These are phyloP conservation scores for Ogataea degrootiae DNA, from an alignment of 805 yeast species.

Conservation along the genomic window DNA sequence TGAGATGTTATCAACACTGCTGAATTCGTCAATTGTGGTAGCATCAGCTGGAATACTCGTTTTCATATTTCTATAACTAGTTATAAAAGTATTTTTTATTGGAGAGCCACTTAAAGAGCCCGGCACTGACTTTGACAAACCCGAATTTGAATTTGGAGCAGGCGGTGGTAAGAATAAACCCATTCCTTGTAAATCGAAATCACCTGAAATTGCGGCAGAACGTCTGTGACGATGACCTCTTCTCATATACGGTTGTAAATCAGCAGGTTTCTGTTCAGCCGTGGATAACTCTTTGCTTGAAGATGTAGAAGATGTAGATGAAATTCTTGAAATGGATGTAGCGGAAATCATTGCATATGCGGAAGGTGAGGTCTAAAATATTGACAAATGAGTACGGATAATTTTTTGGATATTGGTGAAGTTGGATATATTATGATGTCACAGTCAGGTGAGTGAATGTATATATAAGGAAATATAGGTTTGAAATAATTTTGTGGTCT, in stretches of 20 bases:
- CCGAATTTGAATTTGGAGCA: constrained; percentile 4
- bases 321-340: constrained; percentile 3
- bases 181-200: constrained; percentile 49
- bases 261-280: constrained; percentile 15
- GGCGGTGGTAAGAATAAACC: constrained; percentile 19
- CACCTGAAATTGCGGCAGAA: constrained; percentile 87
- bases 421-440: no score
- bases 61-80: not conserved
- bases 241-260: constrained; percentile 25
- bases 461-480: no score
- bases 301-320: constrained; percentile 1
- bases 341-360: constrained; percentile 3
- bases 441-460: no score
- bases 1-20: no score
- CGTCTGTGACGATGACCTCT: constrained; percentile 75
- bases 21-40: no score
- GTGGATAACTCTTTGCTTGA: not conserved
- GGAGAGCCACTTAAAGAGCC: constrained; percentile 22
- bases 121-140: constrained; percentile 21
- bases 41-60: not conserved
- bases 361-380: no score
- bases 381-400: no score
- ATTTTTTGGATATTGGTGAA: no score
- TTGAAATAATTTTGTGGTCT: no score
- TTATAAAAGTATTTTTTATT: constrained; percentile 5